These are phyloP conservation scores for Trichosanthes cucumerina DNA, from an alignment of 306 rosid genomes.

Conservation along the genomic window DNA sequence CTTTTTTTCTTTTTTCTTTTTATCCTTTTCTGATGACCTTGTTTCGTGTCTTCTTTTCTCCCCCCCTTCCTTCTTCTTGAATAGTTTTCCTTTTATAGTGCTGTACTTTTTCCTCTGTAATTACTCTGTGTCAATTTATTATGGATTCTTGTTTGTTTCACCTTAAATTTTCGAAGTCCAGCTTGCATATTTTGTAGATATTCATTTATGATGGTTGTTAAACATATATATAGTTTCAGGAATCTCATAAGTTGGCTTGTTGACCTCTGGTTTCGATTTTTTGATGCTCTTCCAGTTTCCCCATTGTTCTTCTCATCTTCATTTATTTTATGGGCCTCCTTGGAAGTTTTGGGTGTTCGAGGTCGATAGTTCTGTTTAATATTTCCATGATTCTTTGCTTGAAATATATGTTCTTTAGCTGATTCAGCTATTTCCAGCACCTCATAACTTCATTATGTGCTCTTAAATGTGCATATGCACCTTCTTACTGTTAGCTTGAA, in stretches of 20 bases:
- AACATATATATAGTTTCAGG: not conserved
- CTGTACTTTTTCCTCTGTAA: not conserved
- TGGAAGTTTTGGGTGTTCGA: not conserved
- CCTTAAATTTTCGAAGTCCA: not conserved
- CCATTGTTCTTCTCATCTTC: not conserved
- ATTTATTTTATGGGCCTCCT: not conserved
- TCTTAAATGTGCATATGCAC: not conserved
- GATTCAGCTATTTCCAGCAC: not conserved
- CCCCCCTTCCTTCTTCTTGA: not conserved
- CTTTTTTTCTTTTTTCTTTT: not conserved
- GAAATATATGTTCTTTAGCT: not conserved
- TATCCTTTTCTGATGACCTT: not conserved
- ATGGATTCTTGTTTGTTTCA: not conserved
- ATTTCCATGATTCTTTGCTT: not conserved
- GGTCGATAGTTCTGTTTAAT: not conserved
- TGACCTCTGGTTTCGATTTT: not conserved
- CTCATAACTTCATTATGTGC: not conserved
- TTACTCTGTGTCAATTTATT: not conserved
- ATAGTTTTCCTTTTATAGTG: conserved; percentile 1
- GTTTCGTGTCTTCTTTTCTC: not conserved
- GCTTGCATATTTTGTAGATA: not conserved
- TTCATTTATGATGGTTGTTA: not conserved
- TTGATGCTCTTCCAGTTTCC: not conserved
- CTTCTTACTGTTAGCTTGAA: not conserved
- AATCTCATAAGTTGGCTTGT: not conserved